Evolutionary conservation across 2,329 filamentous ascomycete genomes (phyloP), one percentile per base, ranked within the genome.

Genomic region (Cordyceps javanica): DNA sequence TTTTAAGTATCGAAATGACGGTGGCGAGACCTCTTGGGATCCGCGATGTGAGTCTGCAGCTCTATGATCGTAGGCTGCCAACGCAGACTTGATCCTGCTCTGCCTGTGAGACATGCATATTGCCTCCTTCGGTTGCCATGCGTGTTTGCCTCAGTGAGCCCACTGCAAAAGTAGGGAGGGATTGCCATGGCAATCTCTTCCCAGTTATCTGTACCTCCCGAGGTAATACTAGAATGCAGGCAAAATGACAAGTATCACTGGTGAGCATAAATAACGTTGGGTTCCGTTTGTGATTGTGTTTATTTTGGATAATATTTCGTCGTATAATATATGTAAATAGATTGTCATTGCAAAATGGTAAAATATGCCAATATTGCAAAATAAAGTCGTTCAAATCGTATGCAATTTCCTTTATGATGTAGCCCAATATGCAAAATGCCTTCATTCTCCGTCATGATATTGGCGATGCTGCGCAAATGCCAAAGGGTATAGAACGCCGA

Each of bases 401-500:
- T 57, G 21, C 54, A 60, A 56, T 66, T 64, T 66, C 60, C 59
- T 64, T 60, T 60, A 61, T 65, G 51, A 45, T 59, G 61, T 64
- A 63, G 62, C 59, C 60, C 62, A 61, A 60, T 58, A 30, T 58
- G 41, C 45, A 58, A 62, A 34, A 56, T 56, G 44, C 45, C 25
- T 32, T 42, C 44, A 56, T 56, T 56, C 54, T 56, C 44, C 49
- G 34, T 36, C 16, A 56, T 56, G 54, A 5, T 34, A 38, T 25
- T 56, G 54, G 54, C 45, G 19, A 32, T 49, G 36, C 54, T 50
- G 34, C 50, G 54, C 44, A 56, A 49, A 50, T 56, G 54, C 54
- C 54, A 59, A 61, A 65, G 69, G 68, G 68, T 71, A 71, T 71
- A 69, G 59, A 71, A 70, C 69, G 68, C 69, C 69, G 64, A 65